Conservation (phyloP, 2,329 filamentous ascomycete genomes). For the Claviceps cyperi region DNA sequence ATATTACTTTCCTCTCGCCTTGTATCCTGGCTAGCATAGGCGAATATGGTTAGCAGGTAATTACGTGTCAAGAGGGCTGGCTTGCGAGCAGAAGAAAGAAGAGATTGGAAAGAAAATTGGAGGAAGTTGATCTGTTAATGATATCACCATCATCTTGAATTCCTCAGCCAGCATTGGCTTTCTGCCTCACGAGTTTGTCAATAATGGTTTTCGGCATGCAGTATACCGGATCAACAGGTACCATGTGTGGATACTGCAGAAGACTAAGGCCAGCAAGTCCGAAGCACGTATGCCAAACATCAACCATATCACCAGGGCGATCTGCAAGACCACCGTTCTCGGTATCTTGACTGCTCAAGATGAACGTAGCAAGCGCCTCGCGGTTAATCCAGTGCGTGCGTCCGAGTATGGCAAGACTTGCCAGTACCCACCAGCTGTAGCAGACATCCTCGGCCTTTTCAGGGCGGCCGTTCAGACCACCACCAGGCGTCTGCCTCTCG, state of each 20-base stretch:
- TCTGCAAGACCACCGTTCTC: conserved; percentile 79
- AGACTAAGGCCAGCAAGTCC: conserved; percentile 79
- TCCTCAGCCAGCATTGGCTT: neutral
- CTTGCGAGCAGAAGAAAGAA: neutral
- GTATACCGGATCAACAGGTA: conserved; percentile 77
- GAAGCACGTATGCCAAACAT: conserved; percentile 93
- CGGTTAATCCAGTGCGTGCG: conserved; percentile 88
- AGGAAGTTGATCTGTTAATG: neutral
- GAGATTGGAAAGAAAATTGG: neutral
- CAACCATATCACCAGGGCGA: conserved; percentile 83
- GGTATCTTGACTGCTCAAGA: conserved; percentile 75
- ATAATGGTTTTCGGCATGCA: conserved; percentile 61
- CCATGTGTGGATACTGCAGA: conserved; percentile 59
- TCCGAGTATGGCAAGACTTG: conserved; percentile 78
- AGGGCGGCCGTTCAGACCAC: conserved; percentile 83
- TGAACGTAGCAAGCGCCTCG: conserved; percentile 64
- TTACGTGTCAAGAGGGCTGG: conserved; percentile 52
- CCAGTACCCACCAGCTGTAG: conserved; percentile 98
- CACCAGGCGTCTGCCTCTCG: conserved; percentile 75
- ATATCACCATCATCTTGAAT: neutral
- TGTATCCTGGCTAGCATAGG: conserved; percentile 51
- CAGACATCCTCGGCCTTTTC: conserved; percentile 96
- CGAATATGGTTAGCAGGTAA: conserved; percentile 39
- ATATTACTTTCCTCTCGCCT: conserved; percentile 46
- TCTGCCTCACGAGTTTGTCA: conserved; percentile 36